These are phyloP conservation scores for Hypholoma fasciculare DNA, from an alignment of 768 basidiomycete genomes.

Conservation along the genomic window DNA sequence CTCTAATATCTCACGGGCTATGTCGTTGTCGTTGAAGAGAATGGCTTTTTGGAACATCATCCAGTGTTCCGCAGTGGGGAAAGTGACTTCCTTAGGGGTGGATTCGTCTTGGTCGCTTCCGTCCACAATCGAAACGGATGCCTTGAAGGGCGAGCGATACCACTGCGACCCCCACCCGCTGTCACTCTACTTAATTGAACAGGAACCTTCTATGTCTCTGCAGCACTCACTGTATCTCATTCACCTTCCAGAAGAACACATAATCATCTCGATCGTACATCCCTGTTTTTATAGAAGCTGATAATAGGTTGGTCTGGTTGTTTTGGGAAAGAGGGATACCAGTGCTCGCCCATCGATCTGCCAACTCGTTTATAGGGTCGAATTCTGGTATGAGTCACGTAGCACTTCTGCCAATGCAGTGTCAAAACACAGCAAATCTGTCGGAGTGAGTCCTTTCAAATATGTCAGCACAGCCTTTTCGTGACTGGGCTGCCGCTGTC, in stretches of 20 bases:
- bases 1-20: slow-evolving; percentile 43
- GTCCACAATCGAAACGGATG: slow-evolving; percentile 24
- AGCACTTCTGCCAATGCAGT: no score
- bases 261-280: slow-evolving; percentile 32
- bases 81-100: slow-evolving; percentile 30
- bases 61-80: slow-evolving; percentile 60
- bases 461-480: no score
- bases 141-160: slow-evolving; percentile 48
- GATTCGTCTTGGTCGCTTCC: slow-evolving; percentile 20
- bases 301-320: background rate
- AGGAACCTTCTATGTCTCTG: background rate
- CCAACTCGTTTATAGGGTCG: no score
- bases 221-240: slow-evolving; percentile 40
- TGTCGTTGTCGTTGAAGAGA: slow-evolving; percentile 45
- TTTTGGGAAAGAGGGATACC: no score
- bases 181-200: slow-evolving; percentile 22
- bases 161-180: slow-evolving; percentile 54
- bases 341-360: no score
- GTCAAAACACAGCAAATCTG: no score
- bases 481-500: no score
- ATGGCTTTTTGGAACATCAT: slow-evolving; percentile 70
- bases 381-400: no score
- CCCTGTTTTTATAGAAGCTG: background rate
- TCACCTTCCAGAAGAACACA: slow-evolving; percentile 47
- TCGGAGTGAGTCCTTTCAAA: no score